phyloP scores from a whole-genome alignment of 441 rosid genomes.

The Adansonia madagascariensis region DNA sequence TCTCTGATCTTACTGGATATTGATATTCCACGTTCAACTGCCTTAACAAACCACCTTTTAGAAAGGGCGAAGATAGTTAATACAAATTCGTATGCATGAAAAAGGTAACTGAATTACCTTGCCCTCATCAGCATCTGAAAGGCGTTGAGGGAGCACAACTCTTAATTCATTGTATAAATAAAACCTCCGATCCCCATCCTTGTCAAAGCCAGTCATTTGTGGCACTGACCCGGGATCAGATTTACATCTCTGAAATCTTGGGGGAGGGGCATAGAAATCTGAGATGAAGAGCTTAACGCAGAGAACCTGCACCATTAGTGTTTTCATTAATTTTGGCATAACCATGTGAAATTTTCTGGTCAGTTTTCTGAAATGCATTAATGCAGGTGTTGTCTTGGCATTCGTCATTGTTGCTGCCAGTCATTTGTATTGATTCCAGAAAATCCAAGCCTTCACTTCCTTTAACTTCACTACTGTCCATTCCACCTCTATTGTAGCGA shows the following conservation, averaged over 20 bases:
- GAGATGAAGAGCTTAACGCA: constrained; percentile 91
- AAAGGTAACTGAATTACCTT: constrained; percentile 58
- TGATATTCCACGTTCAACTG: constrained; percentile 91
- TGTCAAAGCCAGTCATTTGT: constrained; percentile 40
- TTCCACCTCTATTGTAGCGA: constrained; percentile 15
- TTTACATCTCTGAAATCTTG: constrained; percentile 57
- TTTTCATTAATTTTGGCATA: constrained; percentile 63
- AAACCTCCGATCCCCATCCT: constrained; percentile 68
- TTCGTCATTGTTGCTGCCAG: constrained; percentile 33
- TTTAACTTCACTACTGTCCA: constrained; percentile 24
- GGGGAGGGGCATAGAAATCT: constrained; percentile 75
- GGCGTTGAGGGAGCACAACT: constrained; percentile 95
- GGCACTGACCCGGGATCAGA: constrained; percentile 44
- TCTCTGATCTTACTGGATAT: constrained; percentile 85
- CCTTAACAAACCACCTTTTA: constrained; percentile 27
- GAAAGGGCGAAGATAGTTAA: background rate
- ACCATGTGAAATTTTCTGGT: constrained; percentile 39
- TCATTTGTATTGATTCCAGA: constrained; percentile 31
- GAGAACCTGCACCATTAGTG: constrained; percentile 58
- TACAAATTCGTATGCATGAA: background rate
- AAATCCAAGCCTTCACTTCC: constrained; percentile 38
- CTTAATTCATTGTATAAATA: constrained; percentile 88
- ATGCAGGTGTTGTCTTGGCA: constrained; percentile 35
- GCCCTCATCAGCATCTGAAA: constrained; percentile 93
- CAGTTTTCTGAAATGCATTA: constrained; percentile 29